Evolutionary conservation across 1,284 basidiomycete species (phyloP).

Genomic region (Pseudozyma sp.): DNA sequence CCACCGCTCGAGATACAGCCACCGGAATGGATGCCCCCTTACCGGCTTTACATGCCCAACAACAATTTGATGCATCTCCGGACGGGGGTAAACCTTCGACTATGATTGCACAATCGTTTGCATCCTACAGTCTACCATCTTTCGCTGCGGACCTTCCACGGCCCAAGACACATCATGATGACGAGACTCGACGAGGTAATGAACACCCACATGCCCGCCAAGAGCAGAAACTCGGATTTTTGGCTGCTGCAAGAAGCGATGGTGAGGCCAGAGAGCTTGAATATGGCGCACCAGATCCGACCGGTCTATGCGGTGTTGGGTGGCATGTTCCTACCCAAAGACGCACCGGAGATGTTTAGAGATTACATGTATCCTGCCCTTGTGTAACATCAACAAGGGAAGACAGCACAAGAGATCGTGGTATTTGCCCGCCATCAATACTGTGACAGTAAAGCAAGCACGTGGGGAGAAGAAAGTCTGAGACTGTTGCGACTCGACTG

Average conservation of each 20-base stretch:
- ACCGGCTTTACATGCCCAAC: background rate
- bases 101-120: background rate
- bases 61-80: background rate
- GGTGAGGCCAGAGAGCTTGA: background rate
- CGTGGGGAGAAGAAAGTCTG: too few relatives aligned
- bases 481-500: too few relatives aligned
- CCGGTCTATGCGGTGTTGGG: slow-evolving; percentile 2
- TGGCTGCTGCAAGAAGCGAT: slow-evolving; percentile 3
- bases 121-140: background rate
- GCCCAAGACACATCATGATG: slow-evolving; percentile 3
- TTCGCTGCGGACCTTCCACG: background rate
- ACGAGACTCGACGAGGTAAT: background rate
- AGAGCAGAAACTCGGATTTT: slow-evolving; percentile 1
- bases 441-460: too few relatives aligned
- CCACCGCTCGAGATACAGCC: background rate
- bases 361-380: background rate
- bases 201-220: background rate
- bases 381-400: background rate
- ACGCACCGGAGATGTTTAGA: background rate
- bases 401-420: background rate
- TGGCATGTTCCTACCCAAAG: slow-evolving; percentile 3
- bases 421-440: too few relatives aligned
- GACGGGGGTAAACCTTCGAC: background rate
- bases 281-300: too few relatives aligned
- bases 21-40: background rate